phyloP scores from a whole-genome alignment of 1,284 basidiomycete species.

The Coriolopsis trogii region DNA sequence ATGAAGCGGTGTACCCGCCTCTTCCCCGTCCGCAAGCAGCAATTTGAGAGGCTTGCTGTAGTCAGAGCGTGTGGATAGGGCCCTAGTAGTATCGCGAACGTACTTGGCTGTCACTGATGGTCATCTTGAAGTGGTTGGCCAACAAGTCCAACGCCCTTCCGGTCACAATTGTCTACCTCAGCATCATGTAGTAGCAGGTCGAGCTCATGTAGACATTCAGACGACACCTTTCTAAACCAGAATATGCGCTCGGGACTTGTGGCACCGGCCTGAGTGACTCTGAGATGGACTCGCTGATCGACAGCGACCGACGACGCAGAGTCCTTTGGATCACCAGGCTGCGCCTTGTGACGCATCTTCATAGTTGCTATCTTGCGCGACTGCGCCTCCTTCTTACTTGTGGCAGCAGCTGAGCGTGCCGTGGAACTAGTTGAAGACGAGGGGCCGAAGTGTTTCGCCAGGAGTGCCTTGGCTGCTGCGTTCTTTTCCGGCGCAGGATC shows the following conservation, averaged over 20 bases:
- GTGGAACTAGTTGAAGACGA: constrained; percentile 24
- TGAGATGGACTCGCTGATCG: constrained; percentile 61
- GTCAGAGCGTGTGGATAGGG: neutral
- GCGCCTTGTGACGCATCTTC: constrained; percentile 72
- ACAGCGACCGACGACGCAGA: constrained; percentile 45
- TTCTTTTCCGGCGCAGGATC: constrained; percentile 38
- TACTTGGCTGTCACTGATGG: constrained; percentile 25
- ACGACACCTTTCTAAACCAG: constrained; percentile 70
- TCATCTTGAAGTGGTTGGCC: constrained; percentile 32
- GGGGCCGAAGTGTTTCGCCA: constrained; percentile 60
- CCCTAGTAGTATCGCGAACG: neutral
- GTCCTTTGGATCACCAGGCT: constrained; percentile 62
- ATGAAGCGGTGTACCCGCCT: constrained; percentile 11
- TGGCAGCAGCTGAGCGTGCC: too few relatives aligned
- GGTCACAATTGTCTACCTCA: constrained; percentile 36
- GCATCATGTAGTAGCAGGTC: neutral
- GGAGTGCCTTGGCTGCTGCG: constrained; percentile 51
- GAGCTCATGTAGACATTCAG: neutral
- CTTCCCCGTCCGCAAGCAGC: constrained; percentile 10
- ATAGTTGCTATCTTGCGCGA: constrained; percentile 63
- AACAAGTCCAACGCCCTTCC: constrained; percentile 42
- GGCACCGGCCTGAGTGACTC: constrained; percentile 39
- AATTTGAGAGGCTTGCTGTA: constrained; percentile 26
- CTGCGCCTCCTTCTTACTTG: constrained; percentile 57
- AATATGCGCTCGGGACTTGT: constrained; percentile 44